phyloP scores from a whole-genome alignment of 805 yeast species.

The Candida sakaeoensis region DNA sequence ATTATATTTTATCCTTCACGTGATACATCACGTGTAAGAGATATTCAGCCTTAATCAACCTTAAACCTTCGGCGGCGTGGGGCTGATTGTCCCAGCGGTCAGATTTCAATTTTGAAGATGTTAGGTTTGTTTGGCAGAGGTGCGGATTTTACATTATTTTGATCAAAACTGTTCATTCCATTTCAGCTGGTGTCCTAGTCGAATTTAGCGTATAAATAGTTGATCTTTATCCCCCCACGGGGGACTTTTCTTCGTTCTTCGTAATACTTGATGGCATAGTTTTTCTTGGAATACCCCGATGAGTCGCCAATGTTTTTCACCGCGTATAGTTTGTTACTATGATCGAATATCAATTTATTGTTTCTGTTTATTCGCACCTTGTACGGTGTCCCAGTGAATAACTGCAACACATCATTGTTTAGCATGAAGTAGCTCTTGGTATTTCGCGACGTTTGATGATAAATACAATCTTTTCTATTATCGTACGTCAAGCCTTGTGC shows the following conservation, averaged over 20 bases:
- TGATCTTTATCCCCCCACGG: slow-evolving; percentile 2
- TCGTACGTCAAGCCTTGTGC: slow-evolving; percentile 5
- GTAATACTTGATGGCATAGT: slow-evolving; percentile 5
- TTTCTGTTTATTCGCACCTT: slow-evolving; percentile 1
- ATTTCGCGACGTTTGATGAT: slow-evolving; percentile 1
- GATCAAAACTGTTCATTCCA: not conserved
- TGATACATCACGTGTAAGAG: no score
- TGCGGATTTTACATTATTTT: no score
- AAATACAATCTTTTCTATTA: slow-evolving; percentile 1
- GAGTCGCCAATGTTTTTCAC: slow-evolving; percentile 6
- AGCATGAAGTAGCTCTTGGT: slow-evolving; percentile 1
- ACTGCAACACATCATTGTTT: slow-evolving; percentile 4
- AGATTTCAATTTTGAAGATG: no score
- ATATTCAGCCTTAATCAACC: no score
- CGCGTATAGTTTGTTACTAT: slow-evolving; percentile 2
- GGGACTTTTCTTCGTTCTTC: slow-evolving; percentile 1
- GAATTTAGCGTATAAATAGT: slow-evolving; percentile 1
- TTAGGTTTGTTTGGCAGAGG: no score
- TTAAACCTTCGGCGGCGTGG: no score
- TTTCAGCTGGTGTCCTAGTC: not conserved
- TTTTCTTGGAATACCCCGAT: not conserved
- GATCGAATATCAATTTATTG: not conserved
- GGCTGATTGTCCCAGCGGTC: no score
- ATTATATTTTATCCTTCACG: no score
- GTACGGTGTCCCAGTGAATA: not conserved